Percentiles rank a stretch among this genome's conserved stretches.
phyloP scores from a whole-genome alignment of 1,284 basidiomycete species.

The Mycena citricolor region DNA sequence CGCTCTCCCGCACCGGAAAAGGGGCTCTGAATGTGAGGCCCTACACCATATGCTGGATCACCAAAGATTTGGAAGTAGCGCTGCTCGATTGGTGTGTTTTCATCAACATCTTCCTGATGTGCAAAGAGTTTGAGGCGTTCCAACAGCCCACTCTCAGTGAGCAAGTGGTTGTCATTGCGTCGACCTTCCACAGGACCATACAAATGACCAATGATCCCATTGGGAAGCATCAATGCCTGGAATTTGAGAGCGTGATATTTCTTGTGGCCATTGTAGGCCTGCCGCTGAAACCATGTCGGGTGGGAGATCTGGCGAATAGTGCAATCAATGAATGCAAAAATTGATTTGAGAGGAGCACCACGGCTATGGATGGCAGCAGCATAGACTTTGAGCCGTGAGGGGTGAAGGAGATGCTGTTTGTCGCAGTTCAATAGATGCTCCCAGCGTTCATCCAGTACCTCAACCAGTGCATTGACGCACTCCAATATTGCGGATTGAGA shows the following conservation, averaged over 20 bases:
- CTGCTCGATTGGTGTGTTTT: conserved; percentile 5
- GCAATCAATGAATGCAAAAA: conserved; percentile 30
- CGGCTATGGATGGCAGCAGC: conserved; percentile 20
- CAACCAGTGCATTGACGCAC: conserved; percentile 22
- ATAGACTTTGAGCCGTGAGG: conserved; percentile 15
- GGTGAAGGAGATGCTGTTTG: conserved; percentile 15
- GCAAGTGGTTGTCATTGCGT: conserved; percentile 25
- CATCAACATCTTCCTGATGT: background rate
- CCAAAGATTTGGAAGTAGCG: conserved; percentile 28
- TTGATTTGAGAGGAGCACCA: conserved; percentile 21
- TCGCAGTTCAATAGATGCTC: conserved; percentile 27
- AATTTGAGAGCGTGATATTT: conserved; percentile 28
- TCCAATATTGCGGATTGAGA: conserved; percentile 21
- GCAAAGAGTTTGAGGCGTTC: conserved; percentile 8
- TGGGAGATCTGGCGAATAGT: conserved; percentile 26
- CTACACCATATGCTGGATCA: conserved; percentile 30
- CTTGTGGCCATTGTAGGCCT: conserved; percentile 30
- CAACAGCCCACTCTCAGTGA: conserved; percentile 18
- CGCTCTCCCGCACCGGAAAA: conserved; percentile 23
- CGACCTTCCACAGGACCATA: conserved; percentile 26
- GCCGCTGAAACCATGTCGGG: conserved; percentile 22
- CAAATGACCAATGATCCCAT: conserved; percentile 28
- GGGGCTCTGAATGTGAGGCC: conserved; percentile 24
- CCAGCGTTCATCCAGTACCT: conserved; percentile 24
- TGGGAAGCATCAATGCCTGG: conserved; percentile 28